Conservation (phyloP, 2,329 filamentous ascomycete genomes). For the Akanthomyces muscarius region DNA sequence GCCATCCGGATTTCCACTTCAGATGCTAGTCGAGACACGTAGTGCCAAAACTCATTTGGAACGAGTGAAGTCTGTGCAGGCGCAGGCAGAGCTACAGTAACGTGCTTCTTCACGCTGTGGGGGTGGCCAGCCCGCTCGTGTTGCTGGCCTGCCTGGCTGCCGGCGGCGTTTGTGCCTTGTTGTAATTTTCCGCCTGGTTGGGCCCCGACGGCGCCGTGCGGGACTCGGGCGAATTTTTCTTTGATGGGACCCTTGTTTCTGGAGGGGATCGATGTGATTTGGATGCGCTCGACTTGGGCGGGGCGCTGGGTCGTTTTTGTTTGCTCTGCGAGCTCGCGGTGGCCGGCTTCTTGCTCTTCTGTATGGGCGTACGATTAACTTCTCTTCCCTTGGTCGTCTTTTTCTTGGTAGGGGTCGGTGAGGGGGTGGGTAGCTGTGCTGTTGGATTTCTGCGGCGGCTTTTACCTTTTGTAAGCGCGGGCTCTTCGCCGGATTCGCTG, state of each 20-base stretch:
- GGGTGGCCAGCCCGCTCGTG: neutral
- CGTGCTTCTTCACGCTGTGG: neutral
- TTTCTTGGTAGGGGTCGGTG: slow-evolving; percentile 26
- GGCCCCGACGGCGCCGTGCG: neutral
- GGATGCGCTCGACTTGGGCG: slow-evolving; percentile 17
- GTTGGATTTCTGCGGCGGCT: slow-evolving; percentile 25
- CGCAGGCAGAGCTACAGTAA: neutral
- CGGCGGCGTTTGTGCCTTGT: neutral
- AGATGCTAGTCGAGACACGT: slow-evolving; percentile 48
- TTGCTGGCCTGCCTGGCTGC: neutral
- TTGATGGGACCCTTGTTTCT: neutral
- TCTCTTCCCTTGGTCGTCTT: slow-evolving; percentile 22
- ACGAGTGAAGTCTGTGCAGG: neutral
- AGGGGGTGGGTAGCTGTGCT: slow-evolving; percentile 23
- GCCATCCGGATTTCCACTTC: slow-evolving; percentile 61
- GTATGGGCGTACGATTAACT: slow-evolving; percentile 32
- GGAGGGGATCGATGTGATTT: slow-evolving; percentile 30
- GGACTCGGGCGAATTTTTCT: neutral
- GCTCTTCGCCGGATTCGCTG: slow-evolving; percentile 21
- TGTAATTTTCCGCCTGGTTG: neutral
- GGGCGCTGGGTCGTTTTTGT: slow-evolving; percentile 20
- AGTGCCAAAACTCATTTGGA: slow-evolving; percentile 7
- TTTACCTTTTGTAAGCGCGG: slow-evolving; percentile 33
- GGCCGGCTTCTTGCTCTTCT: slow-evolving; percentile 27
- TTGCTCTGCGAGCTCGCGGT: slow-evolving; percentile 20